Conservation (phyloP, 495 filamentous ascomycete genomes). For the Tuber umbilicatum region DNA sequence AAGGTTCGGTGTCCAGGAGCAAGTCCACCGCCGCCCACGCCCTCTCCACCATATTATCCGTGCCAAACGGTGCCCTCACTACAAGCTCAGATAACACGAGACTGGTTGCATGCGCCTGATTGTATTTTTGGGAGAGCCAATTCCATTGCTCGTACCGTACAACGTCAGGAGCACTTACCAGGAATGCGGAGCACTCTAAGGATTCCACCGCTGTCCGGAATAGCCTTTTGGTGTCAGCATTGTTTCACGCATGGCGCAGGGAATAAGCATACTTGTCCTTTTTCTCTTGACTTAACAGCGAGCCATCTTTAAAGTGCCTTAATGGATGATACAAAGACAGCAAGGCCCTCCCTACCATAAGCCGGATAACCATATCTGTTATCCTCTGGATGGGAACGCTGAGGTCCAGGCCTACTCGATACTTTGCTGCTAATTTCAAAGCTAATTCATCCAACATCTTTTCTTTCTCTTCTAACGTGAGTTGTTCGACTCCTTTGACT, state of each 20-base stretch:
- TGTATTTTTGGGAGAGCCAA: conserved; percentile 77
- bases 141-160: conserved; percentile 54
- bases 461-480: conserved; percentile 54
- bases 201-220: conserved; percentile 70
- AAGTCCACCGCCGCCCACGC: conserved; percentile 70
- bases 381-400: conserved; percentile 63
- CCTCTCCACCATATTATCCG: conserved; percentile 57
- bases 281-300: conserved; percentile 49
- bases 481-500: conserved; percentile 32
- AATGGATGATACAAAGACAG: conserved; percentile 47
- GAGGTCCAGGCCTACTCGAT: conserved; percentile 56
- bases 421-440: conserved; percentile 58
- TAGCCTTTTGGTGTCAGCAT: conserved; percentile 49
- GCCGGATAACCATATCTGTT: conserved; percentile 59
- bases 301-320: conserved; percentile 40
- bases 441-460: conserved; percentile 59
- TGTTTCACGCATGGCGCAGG: conserved; percentile 51
- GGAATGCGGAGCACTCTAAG: conserved; percentile 62
- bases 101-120: conserved; percentile 74
- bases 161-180: conserved; percentile 56
- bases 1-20: conserved; percentile 51
- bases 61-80: conserved; percentile 58
- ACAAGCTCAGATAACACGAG: conserved; percentile 72
- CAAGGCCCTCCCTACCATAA: conserved; percentile 60
- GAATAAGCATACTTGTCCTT: conserved; percentile 46